Evolutionary conservation across 2,329 filamentous ascomycete genomes (phyloP), one percentile per base, ranked within the genome.

Genomic region (Aspergillus latus): DNA sequence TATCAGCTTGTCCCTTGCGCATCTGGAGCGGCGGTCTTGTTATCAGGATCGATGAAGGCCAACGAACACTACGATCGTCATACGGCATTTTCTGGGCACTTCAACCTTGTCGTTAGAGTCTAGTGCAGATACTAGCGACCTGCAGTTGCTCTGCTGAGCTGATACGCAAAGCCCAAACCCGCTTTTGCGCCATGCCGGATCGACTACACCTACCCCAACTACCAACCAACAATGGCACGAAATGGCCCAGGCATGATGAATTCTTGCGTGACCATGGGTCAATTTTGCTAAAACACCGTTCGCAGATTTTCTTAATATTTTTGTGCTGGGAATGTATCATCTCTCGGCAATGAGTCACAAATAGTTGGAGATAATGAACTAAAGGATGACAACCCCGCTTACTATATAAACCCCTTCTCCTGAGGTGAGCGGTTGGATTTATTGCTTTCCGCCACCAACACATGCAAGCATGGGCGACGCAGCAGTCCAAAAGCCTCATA

Each of bases 401-500:
- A 9, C 15, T 43, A 30, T 50, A 50, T 45, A 51, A 15, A 32
- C 39, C 49, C 16, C 44, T n/a, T 29, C 28, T 36, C 28, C 16
- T 32, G n/a, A n/a, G 28, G 13, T 13, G 15, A 10, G 28, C n/a
- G 21, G 34, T 42, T 21, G 13, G 26, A 36, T 8, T 9, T 43
- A 13, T 28, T 6, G 15, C 26, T 47, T 28, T 13, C 8, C 11
- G 6, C 16, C 34, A 10, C 2, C 7, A 40, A 36, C 9, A 28
- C 13, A 7, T 15, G 15, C n/a, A 21, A 59, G 11, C 8, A 69
- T 71, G 68, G 67, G 66, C 6, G 63, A 65, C 16, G 62, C 62
- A 11, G 15, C 48, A 11, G 16, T 59, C 2, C 13, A 53, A 4
- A 56, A 52, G 1, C 65, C 69, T 52, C 63, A 59, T 28, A 30